phyloP scores from a whole-genome alignment of 2,329 filamentous ascomycete genomes.

The Emericellopsis cladophorae region DNA sequence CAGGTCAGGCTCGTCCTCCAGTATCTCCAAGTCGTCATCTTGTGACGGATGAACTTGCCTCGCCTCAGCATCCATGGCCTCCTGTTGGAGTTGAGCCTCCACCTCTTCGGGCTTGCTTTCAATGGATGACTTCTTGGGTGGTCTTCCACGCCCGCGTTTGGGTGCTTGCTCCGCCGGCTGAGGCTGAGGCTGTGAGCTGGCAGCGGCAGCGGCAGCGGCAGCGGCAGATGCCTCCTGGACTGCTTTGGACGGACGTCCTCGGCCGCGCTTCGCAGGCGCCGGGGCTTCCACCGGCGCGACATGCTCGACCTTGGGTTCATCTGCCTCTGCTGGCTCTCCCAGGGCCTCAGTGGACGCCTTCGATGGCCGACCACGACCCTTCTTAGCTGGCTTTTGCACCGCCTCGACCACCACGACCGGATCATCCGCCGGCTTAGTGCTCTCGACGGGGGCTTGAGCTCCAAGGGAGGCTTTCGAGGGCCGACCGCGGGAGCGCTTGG shows the following conservation, averaged over 20 bases:
- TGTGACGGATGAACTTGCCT: neutral
- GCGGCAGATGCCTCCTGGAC: neutral
- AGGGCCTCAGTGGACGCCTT: neutral
- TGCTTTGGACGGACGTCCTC: neutral
- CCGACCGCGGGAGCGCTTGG: slow-evolving; percentile 15
- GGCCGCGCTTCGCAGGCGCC: neutral
- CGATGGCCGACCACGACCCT: neutral
- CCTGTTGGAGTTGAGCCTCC: slow-evolving; percentile 2
- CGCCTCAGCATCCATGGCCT: slow-evolving; percentile 2
- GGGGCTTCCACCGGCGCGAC: neutral
- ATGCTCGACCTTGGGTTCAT: neutral
- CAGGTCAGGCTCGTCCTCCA: neutral
- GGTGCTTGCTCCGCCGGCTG: slow-evolving; percentile 8
- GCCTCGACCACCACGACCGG: neutral
- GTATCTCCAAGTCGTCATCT: neutral
- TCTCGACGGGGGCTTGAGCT: neutral
- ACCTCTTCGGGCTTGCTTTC: slow-evolving; percentile 7
- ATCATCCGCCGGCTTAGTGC: neutral
- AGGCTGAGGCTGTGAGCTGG: neutral
- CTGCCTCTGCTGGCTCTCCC: neutral
- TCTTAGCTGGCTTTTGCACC: neutral
- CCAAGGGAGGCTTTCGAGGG: slow-evolving; percentile 17
- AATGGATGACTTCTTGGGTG: slow-evolving; percentile 17
- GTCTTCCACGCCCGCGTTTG: slow-evolving; percentile 16
- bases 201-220: neutral